phyloP scores from a whole-genome alignment of 345 rosid genomes.

The Camelina laxa region DNA sequence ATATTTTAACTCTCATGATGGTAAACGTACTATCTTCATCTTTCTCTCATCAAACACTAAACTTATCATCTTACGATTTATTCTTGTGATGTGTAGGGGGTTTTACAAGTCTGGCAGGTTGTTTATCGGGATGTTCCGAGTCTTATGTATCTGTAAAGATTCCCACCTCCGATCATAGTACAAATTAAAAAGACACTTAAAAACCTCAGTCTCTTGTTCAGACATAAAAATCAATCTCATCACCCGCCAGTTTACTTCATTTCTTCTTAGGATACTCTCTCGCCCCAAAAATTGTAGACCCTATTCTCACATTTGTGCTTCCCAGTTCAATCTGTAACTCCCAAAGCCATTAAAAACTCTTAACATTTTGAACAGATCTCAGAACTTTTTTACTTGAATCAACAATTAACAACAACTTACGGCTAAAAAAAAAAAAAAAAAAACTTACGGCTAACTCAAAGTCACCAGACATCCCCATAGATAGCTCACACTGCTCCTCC shows the following conservation, averaged over 20 bases:
- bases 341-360: neutral
- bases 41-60: too few relatives aligned
- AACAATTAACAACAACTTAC: slow-evolving; percentile 53
- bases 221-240: neutral
- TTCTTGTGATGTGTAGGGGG: too few relatives aligned
- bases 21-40: too few relatives aligned
- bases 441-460: slow-evolving; percentile 92
- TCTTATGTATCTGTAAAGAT: too few relatives aligned
- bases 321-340: slow-evolving; percentile 84
- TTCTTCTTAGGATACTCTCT: slow-evolving; percentile 83
- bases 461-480: slow-evolving; percentile 98
- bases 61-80: too few relatives aligned
- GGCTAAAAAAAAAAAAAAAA: too few relatives aligned
- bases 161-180: too few relatives aligned
- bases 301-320: slow-evolving; percentile 89
- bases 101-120: too few relatives aligned
- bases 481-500: slow-evolving; percentile 89
- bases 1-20: too few relatives aligned
- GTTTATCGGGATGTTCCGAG: too few relatives aligned
- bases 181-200: too few relatives aligned
- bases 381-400: neutral
- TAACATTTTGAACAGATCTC: neutral
- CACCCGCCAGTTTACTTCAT: neutral
- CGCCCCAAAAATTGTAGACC: slow-evolving; percentile 89
- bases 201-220: neutral